These are phyloP conservation scores for Tulasnella sp. DNA, from an alignment of 768 basidiomycete species.

Conservation along the genomic window DNA sequence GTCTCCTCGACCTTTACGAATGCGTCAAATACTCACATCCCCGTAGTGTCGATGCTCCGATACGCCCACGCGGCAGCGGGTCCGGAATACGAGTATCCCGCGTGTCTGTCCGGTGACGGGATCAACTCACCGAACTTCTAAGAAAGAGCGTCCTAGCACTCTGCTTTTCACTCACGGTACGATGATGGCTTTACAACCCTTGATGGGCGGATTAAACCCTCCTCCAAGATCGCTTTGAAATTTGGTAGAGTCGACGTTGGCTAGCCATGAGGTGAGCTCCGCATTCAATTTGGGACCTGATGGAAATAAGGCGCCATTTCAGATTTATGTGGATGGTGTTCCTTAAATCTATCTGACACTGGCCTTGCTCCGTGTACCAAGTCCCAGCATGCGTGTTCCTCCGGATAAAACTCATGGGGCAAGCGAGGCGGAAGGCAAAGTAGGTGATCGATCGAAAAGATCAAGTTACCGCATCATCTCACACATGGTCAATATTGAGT, in stretches of 20 bases:
- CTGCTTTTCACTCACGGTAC: constrained; percentile 60
- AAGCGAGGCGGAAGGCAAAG: no score
- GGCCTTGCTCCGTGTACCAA: constrained; percentile 78
- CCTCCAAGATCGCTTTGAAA: constrained; percentile 27
- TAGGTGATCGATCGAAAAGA: no score
- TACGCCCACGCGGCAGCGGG: constrained; percentile 95
- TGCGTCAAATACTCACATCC: constrained; percentile 75
- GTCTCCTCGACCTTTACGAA: no score
- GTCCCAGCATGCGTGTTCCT: constrained; percentile 74
- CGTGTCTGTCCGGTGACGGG: constrained; percentile 70
- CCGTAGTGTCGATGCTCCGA: constrained; percentile 66
- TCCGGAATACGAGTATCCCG: constrained; percentile 92
- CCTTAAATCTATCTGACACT: no score
- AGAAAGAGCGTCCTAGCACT: background rate
- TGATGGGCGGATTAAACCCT: constrained; percentile 51
- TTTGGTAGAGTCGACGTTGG: constrained; percentile 39
- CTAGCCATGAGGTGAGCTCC: constrained; percentile 58
- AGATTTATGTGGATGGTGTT: no score
- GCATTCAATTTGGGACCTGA: constrained; percentile 46
- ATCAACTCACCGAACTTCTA: background rate
- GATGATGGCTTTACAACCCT: constrained; percentile 76
- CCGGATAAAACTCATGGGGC: background rate
- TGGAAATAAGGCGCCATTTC: background rate
- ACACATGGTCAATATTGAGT: no score
- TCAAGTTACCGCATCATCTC: no score